Percentiles rank a stretch among this genome's conserved stretches.
These are phyloP conservation scores for Apiotrichum sp. DNA, from an alignment of 1,284 basidiomycete species.

Conservation along the genomic window DNA sequence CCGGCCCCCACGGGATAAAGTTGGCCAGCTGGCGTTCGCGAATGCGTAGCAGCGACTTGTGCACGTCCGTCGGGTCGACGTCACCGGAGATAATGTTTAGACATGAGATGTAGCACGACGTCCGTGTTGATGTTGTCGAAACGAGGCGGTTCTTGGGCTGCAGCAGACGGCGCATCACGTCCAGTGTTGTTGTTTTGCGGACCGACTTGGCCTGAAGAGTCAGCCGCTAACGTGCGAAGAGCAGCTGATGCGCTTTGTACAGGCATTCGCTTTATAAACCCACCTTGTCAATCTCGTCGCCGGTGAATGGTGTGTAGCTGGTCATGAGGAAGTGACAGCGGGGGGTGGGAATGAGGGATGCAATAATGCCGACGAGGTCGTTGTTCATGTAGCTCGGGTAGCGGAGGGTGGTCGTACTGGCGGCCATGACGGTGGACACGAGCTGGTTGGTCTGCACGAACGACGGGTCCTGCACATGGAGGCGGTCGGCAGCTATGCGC, in stretches of 20 bases:
- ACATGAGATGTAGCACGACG: slow-evolving; percentile 93
- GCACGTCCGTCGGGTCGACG: slow-evolving; percentile 96
- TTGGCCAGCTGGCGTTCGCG: slow-evolving; percentile 93
- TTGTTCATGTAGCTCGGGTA: slow-evolving; percentile 99
- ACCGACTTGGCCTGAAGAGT: slow-evolving; percentile 68
- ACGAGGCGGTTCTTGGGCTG: slow-evolving; percentile 99
- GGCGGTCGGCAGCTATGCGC: slow-evolving; percentile 81
- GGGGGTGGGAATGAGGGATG: slow-evolving; percentile 96
- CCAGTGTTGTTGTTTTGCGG: slow-evolving; percentile 87
- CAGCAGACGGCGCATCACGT: slow-evolving; percentile 95
- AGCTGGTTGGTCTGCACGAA: slow-evolving; percentile 95
- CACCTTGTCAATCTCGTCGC: slow-evolving; percentile 90
- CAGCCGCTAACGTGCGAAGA: background rate
- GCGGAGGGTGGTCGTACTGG: slow-evolving; percentile 91
- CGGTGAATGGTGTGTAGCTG: slow-evolving; percentile 98
- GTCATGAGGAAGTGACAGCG: slow-evolving; percentile 99
- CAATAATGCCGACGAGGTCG: slow-evolving; percentile 94
- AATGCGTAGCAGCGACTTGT: slow-evolving; percentile 94
- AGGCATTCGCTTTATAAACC: slow-evolving; percentile 7
- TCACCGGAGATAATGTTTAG: slow-evolving; percentile 98
- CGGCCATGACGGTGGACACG: slow-evolving; percentile 59
- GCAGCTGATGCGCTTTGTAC: background rate
- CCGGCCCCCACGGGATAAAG: slow-evolving; percentile 99
- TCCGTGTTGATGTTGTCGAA: slow-evolving; percentile 84
- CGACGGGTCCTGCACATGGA: slow-evolving; percentile 84